Conservation (phyloP, 2,329 filamentous ascomycete genomes). For the Fusarium sp. region DNA sequence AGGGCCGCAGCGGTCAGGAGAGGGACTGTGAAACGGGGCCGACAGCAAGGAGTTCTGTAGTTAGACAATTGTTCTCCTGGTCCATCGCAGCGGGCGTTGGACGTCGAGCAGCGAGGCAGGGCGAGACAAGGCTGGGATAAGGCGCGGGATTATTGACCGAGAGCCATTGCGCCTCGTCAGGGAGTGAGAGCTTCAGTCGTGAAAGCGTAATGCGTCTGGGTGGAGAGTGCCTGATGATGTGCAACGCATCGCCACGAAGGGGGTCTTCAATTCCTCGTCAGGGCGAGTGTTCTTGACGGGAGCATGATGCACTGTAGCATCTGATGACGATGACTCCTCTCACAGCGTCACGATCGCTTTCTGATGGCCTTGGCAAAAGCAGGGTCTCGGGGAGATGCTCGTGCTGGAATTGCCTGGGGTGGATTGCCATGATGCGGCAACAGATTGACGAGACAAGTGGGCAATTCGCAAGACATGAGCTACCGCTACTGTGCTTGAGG, state of each 20-base stretch:
- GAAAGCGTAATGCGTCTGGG: constrained; percentile 23
- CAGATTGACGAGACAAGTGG: constrained; percentile 7
- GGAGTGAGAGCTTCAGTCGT: constrained; percentile 3
- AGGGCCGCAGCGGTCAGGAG: constrained; percentile 5
- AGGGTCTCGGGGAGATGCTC: constrained; percentile 31
- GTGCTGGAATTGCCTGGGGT: constrained; percentile 33
- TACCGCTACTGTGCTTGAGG: neutral
- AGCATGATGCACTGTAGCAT: constrained; percentile 11
- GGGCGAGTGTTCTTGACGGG: constrained; percentile 28
- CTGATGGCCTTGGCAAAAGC: constrained; percentile 40
- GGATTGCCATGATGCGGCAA: neutral
- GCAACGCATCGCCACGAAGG: constrained; percentile 28
- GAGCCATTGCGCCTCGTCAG: constrained; percentile 12
- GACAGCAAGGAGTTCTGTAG: constrained; percentile 21
- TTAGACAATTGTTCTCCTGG: neutral
- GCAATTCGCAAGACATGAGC: neutral
- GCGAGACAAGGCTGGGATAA: constrained; percentile 34
- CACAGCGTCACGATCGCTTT: constrained; percentile 34
- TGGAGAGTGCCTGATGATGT: constrained; percentile 29
- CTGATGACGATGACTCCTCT: constrained; percentile 17
- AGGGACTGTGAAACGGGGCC: constrained; percentile 14
- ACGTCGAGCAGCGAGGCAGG: constrained; percentile 11
- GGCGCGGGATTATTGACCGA: constrained; percentile 27
- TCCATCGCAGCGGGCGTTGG: neutral
- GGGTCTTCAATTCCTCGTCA: constrained; percentile 4